Evolutionary conservation across 2,329 filamentous ascomycete genomes (phyloP).

Genomic region (Colletotrichum aenigma): DNA sequence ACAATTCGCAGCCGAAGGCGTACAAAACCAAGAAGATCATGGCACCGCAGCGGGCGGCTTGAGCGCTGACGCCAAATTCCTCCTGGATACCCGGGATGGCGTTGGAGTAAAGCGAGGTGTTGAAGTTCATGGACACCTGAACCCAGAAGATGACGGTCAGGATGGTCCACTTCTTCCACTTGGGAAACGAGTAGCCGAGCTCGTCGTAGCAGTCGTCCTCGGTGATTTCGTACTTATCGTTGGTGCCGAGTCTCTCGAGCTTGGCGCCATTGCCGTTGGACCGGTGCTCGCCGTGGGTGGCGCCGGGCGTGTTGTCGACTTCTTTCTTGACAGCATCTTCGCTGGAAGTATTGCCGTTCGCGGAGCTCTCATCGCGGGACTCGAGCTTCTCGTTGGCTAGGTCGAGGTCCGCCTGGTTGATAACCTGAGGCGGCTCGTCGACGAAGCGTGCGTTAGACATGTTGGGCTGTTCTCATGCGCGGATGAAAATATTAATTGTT

Average conservation of each 20-base stretch:
- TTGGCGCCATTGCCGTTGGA: conserved; percentile 21
- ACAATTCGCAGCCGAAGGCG: conserved; percentile 85
- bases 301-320: neutral
- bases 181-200: conserved; percentile 66
- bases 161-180: conserved; percentile 73
- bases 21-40: conserved; percentile 81
- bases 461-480: conserved; percentile 30
- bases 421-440: conserved; percentile 41
- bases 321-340: neutral
- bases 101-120: conserved; percentile 76
- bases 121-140: conserved; percentile 81
- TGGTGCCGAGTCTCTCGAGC: conserved; percentile 39
- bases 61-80: conserved; percentile 70
- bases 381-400: conserved; percentile 43
- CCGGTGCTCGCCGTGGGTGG: conserved; percentile 25
- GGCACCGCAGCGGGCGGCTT: conserved; percentile 74
- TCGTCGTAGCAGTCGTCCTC: conserved; percentile 68
- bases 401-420: conserved; percentile 37
- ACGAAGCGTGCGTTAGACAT: conserved; percentile 32
- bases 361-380: neutral
- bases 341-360: neutral
- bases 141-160: conserved; percentile 75
- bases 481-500: neutral
- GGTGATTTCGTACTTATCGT: conserved; percentile 51
- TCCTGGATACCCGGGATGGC: conserved; percentile 67